These are phyloP conservation scores for Populus nigra DNA, from an alignment of 345 rosid genomes.

Conservation along the genomic window DNA sequence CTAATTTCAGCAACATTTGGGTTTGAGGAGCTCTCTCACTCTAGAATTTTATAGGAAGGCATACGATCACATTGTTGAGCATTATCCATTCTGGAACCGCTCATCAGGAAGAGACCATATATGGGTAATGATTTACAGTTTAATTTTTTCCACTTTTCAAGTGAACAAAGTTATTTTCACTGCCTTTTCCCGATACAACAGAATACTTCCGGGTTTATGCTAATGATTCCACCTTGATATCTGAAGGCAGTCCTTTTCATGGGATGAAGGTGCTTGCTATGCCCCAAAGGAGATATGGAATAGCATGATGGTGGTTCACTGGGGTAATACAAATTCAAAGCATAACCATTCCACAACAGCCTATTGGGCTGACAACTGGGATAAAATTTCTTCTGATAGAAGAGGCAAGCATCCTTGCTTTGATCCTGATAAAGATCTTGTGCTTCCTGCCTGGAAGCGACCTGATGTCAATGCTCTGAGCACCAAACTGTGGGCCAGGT, in stretches of 20 bases:
- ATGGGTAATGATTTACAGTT: conserved; percentile 54
- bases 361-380: conserved; percentile 88
- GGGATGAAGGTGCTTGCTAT: conserved; percentile 99
- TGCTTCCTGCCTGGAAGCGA: conserved; percentile 94
- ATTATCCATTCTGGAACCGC: conserved; percentile 82
- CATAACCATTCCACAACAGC: conserved; percentile 94
- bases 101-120: conserved; percentile 90
- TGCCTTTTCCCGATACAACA: not conserved
- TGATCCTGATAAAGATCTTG: conserved; percentile 91
- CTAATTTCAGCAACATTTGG: conserved; percentile 61
- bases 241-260: conserved; percentile 86
- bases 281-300: conserved; percentile 99
- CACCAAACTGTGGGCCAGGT: conserved; percentile 72
- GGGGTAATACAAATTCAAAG: conserved; percentile 98
- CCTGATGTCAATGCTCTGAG: conserved; percentile 63
- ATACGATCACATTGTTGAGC: conserved; percentile 57
- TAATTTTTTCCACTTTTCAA: not conserved
- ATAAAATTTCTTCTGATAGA: conserved; percentile 57
- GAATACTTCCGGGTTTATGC: conserved; percentile 16
- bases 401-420: conserved; percentile 95
- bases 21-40: conserved; percentile 88
- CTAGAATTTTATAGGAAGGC: conserved; percentile 82
- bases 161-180: not conserved
- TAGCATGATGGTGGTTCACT: conserved; percentile 96
- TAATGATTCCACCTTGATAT: conserved; percentile 33